A percentile compares a stretch with the other conserved stretches of the same genome.
Evolutionary conservation across 257 asterid genomes (phyloP).

Genomic region (Voacanga thouarsii): DNA sequence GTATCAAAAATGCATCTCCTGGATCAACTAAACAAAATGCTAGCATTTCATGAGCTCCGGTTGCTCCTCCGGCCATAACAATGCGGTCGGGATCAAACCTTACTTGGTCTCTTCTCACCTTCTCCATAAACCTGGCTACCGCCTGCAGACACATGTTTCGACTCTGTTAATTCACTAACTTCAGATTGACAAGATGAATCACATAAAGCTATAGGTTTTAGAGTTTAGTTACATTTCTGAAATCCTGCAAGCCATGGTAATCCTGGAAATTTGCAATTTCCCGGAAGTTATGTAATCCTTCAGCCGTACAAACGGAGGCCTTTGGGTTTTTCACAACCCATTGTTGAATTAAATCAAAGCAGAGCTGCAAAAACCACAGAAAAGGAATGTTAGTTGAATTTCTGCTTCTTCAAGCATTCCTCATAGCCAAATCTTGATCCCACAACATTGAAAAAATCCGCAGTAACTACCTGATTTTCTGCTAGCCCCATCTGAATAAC

Average conservation of each 20-base stretch:
- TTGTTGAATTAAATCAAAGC: constrained; percentile 27
- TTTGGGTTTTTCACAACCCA: constrained; percentile 29
- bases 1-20: constrained; percentile 78
- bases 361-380: constrained; percentile 20
- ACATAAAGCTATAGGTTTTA: no score
- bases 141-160: constrained; percentile 38
- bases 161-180: neutral
- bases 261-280: constrained; percentile 33
- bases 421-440: neutral
- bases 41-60: constrained; percentile 74
- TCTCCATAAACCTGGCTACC: constrained; percentile 83
- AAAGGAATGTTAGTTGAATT: neutral
- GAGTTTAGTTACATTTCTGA: constrained; percentile 53
- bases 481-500: constrained; percentile 37
- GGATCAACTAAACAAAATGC: constrained; percentile 86
- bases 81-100: constrained; percentile 64
- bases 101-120: constrained; percentile 62
- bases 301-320: constrained; percentile 31
- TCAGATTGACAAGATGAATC: no score
- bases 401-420: neutral
- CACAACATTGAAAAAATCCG: neutral
- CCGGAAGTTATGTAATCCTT: constrained; percentile 27
- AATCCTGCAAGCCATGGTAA: constrained; percentile 63
- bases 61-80: constrained; percentile 90
- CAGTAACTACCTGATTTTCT: constrained; percentile 30